phyloP scores from a whole-genome alignment of 306 rosid species.

The Rosa multiflora region DNA sequence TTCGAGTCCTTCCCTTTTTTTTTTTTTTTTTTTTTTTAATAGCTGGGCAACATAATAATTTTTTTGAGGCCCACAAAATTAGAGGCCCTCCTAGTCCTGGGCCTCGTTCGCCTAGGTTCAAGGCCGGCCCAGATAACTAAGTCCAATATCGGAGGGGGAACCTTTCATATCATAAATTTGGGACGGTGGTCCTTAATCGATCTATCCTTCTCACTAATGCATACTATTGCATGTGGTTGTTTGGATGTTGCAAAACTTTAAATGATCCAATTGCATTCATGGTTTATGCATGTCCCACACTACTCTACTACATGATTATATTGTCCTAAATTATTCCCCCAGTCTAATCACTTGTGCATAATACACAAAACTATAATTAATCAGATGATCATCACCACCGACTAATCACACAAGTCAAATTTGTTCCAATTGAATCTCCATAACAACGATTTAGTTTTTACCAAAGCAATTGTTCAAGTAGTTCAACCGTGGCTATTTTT shows the following conservation, averaged over 20 bases:
- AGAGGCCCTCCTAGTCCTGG: no score
- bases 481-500: no score
- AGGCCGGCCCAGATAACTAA: no score
- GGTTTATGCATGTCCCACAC: not conserved
- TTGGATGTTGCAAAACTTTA: not conserved
- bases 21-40: no score
- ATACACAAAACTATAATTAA: not conserved
- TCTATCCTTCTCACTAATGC: not conserved
- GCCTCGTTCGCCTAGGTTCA: no score
- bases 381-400: not conserved
- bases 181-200: not conserved
- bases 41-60: no score
- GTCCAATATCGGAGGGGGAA: not conserved
- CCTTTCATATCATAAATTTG: not conserved
- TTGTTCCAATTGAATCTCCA: not conserved
- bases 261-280: not conserved
- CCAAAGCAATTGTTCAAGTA: not conserved
- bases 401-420: not conserved
- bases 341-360: not conserved
- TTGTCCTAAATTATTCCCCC: not conserved
- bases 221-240: not conserved
- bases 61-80: no score
- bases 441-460: not conserved
- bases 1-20: no score
- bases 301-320: no score